Evolutionary conservation across 208 protist genomes (phyloP).

Genomic region (Perkinsela sp.): DNA sequence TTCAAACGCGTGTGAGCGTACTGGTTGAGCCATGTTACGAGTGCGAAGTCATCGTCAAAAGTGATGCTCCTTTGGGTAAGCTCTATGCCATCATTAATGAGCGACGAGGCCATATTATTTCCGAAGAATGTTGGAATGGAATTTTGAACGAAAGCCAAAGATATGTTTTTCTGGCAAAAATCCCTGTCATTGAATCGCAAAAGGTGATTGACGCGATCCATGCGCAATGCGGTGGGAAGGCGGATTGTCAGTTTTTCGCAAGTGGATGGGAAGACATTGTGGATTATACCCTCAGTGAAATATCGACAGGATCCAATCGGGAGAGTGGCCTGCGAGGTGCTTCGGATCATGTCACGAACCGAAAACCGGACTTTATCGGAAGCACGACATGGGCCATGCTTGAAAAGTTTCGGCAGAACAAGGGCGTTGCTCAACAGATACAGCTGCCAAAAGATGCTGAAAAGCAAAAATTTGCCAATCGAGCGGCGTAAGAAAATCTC

Average conservation of each 20-base stretch:
- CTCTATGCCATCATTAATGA: background rate
- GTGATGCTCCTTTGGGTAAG: background rate
- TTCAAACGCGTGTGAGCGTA: background rate
- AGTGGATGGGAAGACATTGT: background rate
- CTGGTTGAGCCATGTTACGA: background rate
- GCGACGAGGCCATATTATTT: background rate
- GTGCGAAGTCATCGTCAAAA: background rate
- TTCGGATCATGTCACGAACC: background rate
- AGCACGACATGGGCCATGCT: background rate
- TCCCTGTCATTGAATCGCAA: background rate
- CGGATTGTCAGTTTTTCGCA: background rate
- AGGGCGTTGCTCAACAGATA: background rate
- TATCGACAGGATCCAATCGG: background rate
- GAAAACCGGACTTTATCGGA: background rate
- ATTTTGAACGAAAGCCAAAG: background rate
- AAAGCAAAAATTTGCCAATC: background rate
- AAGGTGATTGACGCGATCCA: background rate
- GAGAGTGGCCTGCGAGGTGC: background rate
- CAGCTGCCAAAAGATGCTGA: background rate
- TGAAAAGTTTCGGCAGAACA: background rate
- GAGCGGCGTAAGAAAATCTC: background rate
- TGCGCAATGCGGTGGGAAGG: background rate
- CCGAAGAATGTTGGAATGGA: background rate
- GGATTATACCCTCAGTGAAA: background rate
- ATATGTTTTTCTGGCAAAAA: background rate